These are phyloP conservation scores for Volutella citrinella DNA, from an alignment of 2,329 filamentous ascomycete species.

Conservation along the genomic window DNA sequence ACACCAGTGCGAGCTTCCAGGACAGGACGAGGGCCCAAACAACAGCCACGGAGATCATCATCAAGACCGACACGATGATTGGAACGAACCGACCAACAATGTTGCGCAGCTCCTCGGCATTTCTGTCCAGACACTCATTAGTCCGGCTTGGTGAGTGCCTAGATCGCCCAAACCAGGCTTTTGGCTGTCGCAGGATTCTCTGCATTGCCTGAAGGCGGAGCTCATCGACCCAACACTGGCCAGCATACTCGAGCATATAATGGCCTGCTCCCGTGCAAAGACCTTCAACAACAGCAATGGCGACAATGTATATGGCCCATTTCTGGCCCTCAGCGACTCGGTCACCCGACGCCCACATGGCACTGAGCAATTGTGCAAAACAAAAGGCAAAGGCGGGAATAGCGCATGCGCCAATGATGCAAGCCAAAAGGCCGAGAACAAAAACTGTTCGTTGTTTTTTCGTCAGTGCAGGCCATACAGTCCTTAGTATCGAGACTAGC, in stretches of 20 bases:
- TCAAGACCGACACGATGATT: slow-evolving; percentile 60
- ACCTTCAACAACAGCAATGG: slow-evolving; percentile 65
- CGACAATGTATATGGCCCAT: slow-evolving; percentile 70
- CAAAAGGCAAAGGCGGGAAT: slow-evolving; percentile 75
- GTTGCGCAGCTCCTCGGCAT: slow-evolving; percentile 84
- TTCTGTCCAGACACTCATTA: slow-evolving; percentile 71
- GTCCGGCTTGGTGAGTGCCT: slow-evolving; percentile 63
- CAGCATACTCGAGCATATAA: slow-evolving; percentile 68
- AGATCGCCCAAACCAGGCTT: slow-evolving; percentile 72
- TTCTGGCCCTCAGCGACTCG: slow-evolving; percentile 49
- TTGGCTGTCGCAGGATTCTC: slow-evolving; percentile 71
- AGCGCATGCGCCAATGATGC: slow-evolving; percentile 61
- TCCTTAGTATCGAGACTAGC: slow-evolving; percentile 36
- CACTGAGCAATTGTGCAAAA: slow-evolving; percentile 68
- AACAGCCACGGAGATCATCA: slow-evolving; percentile 68
- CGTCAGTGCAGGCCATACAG: slow-evolving; percentile 66
- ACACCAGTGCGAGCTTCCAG: slow-evolving; percentile 80
- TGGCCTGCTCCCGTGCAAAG: slow-evolving; percentile 62
- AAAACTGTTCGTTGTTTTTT: slow-evolving; percentile 51
- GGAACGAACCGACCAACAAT: slow-evolving; percentile 76
- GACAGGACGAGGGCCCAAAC: slow-evolving; percentile 71
- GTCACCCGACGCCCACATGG: slow-evolving; percentile 58
- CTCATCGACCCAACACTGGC: slow-evolving; percentile 73
- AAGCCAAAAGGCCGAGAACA: slow-evolving; percentile 57
- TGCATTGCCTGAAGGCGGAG: slow-evolving; percentile 67